Evolutionary conservation across 1,284 basidiomycete genomes (phyloP), one percentile per base, ranked within the genome.

Genomic region (Omphalotus olearius): DNA sequence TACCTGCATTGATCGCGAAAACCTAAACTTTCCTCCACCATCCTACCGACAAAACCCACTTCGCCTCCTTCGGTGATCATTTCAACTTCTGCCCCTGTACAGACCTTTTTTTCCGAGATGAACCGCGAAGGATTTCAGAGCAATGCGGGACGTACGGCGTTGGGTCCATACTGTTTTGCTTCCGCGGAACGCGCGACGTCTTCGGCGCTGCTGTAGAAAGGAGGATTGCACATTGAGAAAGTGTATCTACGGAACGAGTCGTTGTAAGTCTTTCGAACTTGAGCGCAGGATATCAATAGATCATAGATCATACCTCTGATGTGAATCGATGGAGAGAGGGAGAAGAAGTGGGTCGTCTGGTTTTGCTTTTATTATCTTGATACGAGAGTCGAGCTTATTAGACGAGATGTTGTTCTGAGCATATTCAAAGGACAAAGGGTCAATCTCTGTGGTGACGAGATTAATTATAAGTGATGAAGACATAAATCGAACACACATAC

Each of bases 201-300:
- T 18, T 83, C 79, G 0, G 65, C 60, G 47, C 83, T 89, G 11
- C 71, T 65, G 63, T 96, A 98, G 68, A 98, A 98, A 0, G 95
- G 95, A 0, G 96, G 96, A 64, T 98, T 98, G 69, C 94, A 98
- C 83, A 98, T 92, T 0, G 83, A 83, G 59, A 95, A 91, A 53
- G 83, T 77, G 65, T 79, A 81, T 18, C 74, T 72, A 48, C 1
- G 28, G 23, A 6, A 23, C 30, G 9, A 10, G 9, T 33, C 2
- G 9, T 10, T 33, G 30, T 10, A 13, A 33, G 9, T 4, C 2
- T 33, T 33, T 10, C 30, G 23, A 23, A 3, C 23, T 23, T 33
- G 30, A 33, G 13, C 5, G 23, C 30, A 33, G 14, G 38, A 23
- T 17, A 18, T 42, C 14, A 5, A 28, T 20, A 47, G 18, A n/a